Evolutionary conservation across 129 eudicot genomes (phyloP).

Genomic region (Deinandra increscens): DNA sequence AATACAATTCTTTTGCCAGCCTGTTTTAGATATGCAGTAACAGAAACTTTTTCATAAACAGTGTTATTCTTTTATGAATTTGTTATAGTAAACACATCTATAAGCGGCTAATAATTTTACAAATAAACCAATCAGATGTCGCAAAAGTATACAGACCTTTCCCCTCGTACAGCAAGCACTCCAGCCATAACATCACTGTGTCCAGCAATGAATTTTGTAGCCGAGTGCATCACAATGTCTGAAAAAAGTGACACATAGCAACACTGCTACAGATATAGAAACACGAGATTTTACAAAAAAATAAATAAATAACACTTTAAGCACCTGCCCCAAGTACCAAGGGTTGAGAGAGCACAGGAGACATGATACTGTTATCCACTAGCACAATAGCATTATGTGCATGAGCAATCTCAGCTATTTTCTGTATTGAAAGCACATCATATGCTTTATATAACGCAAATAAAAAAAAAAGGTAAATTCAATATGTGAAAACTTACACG

Average conservation of each 20-base stretch:
- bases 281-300: conserved; percentile 5
- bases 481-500: conserved; percentile 50
- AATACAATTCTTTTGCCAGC: conserved; percentile 78
- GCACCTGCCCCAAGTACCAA: conserved; percentile 96
- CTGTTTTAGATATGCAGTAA: conserved; percentile 34
- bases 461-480: not conserved
- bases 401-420: conserved; percentile 87
- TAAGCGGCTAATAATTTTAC: not conserved
- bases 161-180: conserved; percentile 84
- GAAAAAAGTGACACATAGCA: conserved; percentile 13
- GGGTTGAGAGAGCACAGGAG: conserved; percentile 86
- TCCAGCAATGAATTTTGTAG: conserved; percentile 93
- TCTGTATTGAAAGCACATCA: conserved; percentile 44
- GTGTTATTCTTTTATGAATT: conserved; percentile 4
- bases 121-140: conserved; percentile 1
- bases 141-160: conserved; percentile 51
- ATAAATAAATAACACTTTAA: conserved; percentile 1
- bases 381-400: conserved; percentile 82
- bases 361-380: conserved; percentile 97
- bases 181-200: conserved; percentile 99
- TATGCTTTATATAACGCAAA: conserved; percentile 2
- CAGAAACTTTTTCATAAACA: conserved; percentile 4
- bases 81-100: conserved; percentile 4
- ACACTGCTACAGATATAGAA: conserved; percentile 3
- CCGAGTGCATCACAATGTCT: conserved; percentile 98